phyloP scores from a whole-genome alignment of 2,329 filamentous ascomycete genomes.

The Botrytis paeoniae region DNA sequence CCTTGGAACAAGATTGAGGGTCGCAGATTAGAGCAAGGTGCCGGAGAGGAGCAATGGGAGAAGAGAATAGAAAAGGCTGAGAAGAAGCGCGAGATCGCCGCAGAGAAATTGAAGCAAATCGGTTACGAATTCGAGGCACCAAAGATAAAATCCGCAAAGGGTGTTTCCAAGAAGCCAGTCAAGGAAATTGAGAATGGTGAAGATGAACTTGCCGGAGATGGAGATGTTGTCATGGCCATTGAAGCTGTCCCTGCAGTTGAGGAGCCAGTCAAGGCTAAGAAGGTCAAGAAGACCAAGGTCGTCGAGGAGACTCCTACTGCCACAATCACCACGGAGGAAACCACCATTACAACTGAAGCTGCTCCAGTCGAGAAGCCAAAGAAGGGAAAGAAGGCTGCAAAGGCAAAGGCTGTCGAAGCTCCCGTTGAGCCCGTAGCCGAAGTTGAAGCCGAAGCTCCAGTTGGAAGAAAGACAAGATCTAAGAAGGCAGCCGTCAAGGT shows the following conservation, averaged over 20 bases:
- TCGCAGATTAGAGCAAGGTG: constrained; percentile 67
- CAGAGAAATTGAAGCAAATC: constrained; percentile 71
- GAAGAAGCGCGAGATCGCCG: constrained; percentile 64
- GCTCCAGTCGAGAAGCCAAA: constrained; percentile 32
- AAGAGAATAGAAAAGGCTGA: constrained; percentile 72
- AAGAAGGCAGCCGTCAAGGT: neutral
- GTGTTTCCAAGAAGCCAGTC: constrained; percentile 45
- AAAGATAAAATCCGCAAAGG: constrained; percentile 61
- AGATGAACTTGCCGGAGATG: constrained; percentile 21
- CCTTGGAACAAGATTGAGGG: constrained; percentile 87
- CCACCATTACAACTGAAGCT: constrained; percentile 42
- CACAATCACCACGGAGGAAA: constrained; percentile 34
- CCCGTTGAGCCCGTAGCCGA: neutral
- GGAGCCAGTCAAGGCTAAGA: constrained; percentile 20
- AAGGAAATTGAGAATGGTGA: constrained; percentile 27
- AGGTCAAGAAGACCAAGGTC: constrained; percentile 30
- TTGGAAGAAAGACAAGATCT: constrained; percentile 7
- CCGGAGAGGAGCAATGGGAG: constrained; percentile 74
- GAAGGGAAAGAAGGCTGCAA: constrained; percentile 38
- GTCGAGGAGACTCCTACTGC: constrained; percentile 21
- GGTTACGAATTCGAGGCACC: constrained; percentile 83
- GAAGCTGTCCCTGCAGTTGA: constrained; percentile 30
- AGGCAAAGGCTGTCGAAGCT: constrained; percentile 1
- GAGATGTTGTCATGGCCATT: constrained; percentile 35
- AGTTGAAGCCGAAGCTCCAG: neutral